Base-by-base conservation (phyloP, 148 eudicot species). In the Rhododendron ovatum region DNA sequence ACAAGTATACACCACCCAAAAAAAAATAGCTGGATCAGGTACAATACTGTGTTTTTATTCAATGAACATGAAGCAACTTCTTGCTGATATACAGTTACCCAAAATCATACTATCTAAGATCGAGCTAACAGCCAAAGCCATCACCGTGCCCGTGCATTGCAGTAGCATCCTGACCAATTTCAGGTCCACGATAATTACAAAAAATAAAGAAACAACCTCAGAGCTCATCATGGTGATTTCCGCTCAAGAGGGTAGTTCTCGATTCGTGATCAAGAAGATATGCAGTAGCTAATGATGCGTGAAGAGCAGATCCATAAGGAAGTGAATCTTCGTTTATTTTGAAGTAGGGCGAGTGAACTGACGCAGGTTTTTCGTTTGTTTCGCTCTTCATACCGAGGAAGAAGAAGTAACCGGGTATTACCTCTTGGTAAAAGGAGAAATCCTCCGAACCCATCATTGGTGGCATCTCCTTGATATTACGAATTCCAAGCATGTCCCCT, bases 381-480 rank as follows among this genome's bases (percentile, higher is more conserved):
- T 93, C 96, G 76, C 90, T 89, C 79, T 92, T 90, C 93, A 94
- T 88, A 22, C 98, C 99, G 0, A 97, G 90, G 78, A 95, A 94
- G 89, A 86, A 94, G 88, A 95, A 93, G 89, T 91, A 90, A 61
- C 98, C 99, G 0, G 98, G 98, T 39, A 95, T 90, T 3, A 53
- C 87, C 84, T 97, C 98, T 88, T 93, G 98, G 88, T 90, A 97
- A 63, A 92, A 94, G 24, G 98, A 89, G 61, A 97, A 97, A 87
- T 97, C 99, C 89, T 97, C 99, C 0, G 98, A 90, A 43, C 98
- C 99, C 91, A 93, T 94, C 35, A 95, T 63, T 30, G 96, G 98
- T 37, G 84, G 89, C 87, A 91, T 93, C 61, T 94, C 94, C 83
- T 91, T 93, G 18, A 95, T 93, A 51, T 91, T 89, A 65, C 10